Base-by-base conservation (phyloP, 169 alveolate genomes). In the Eimeria falciformis region DNA sequence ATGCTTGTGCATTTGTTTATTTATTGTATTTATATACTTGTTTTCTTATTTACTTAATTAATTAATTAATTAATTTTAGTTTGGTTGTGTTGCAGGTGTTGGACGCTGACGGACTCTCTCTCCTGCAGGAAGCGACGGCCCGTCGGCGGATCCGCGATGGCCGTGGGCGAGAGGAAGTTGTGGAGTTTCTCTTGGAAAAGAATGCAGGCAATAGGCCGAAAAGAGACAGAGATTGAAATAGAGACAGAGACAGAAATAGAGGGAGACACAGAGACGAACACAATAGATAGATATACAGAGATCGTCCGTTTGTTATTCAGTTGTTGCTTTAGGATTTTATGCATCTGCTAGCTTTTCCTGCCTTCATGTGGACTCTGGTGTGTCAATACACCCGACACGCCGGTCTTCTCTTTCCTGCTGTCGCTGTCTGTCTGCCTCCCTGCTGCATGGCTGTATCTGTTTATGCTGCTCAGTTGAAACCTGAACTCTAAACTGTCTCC, bases 41-140 rank as follows among this genome's bases (percentile, higher is more conserved):
- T 50, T 50, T 50, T 50, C n/a, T 11, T 11, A 50, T 14, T 7
- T 14, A 50, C 62, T 14, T 50, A 7, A 50, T 50, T 7, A 50
- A 14, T 11, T 7, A 50, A n/a, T n/a, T n/a, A n/a, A n/a, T n/a
- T n/a, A n/a, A n/a, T n/a, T n/a, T n/a, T n/a, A n/a, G n/a, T n/a
- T n/a, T n/a, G n/a, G 71, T 14, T 58, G 11, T 58, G 33, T 58
- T 14, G 29, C 84, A 73, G 84, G 84, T 45, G 29, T 9, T 4
- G 43, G 84, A 73, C 62, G 46, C 46, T 43, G 84, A 73, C 84
- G 84, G 84, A n/a, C 37, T 73, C 9, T 73, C 84, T 9, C 62
- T 73, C 43, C 17, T 73, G 62, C 46, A 73, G 65, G 84, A 73
- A 21, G 84, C 53, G 6, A 73, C 56, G 5, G 25, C 29, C 17